Base-by-base conservation (phyloP, 2,329 filamentous ascomycete species). In the Colletotrichum truncatum region DNA sequence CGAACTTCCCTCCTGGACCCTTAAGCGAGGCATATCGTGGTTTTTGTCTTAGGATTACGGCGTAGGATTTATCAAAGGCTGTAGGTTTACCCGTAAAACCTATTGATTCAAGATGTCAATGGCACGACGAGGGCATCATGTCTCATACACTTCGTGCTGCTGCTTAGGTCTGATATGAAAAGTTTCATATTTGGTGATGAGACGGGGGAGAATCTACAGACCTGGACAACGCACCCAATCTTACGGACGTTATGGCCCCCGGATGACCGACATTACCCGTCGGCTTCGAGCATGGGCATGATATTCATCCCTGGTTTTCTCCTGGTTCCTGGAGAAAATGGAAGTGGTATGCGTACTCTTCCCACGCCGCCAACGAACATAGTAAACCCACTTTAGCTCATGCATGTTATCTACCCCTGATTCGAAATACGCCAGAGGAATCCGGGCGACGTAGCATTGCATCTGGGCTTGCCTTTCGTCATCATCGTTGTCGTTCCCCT, bases 371-470 rank as follows among this genome's bases (percentile, higher is more conserved):
- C 21, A n/a, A n/a, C 25, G 21, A 43, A 34, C 12, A 21, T 14
- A 12, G 38, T 21, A 6, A 28, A 51, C 26, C 43, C 28, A 45
- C 18, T 62, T 34, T 55, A 65, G 28, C 49, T 55, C 62, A 36
- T 62, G 62, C 62, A 56, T 16, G 57, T 45, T 32, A 12, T 43
- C 43, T 56, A 43, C 62, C 62, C 62, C 62, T 62, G 57, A 62
- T 49, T 43, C 62, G n/a, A 51, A 55, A 55, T 55, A 43, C 41
- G n/a, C n/a, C n/a, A 62, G 12, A 23, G 12, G 41, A 21, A 55
- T 51, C 56, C 58, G 57, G 63, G 51, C 57, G 49, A 66, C 30
- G 63, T 56, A 52, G 57, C 49, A 62, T 51, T 51, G 63, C 57
- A 66, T 36, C 57, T 36, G n/a, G n/a, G n/a, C n/a, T n/a, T n/a